phyloP scores from a whole-genome alignment of 2,329 filamentous ascomycete genomes.

The Drechslerella coelobrocha region DNA sequence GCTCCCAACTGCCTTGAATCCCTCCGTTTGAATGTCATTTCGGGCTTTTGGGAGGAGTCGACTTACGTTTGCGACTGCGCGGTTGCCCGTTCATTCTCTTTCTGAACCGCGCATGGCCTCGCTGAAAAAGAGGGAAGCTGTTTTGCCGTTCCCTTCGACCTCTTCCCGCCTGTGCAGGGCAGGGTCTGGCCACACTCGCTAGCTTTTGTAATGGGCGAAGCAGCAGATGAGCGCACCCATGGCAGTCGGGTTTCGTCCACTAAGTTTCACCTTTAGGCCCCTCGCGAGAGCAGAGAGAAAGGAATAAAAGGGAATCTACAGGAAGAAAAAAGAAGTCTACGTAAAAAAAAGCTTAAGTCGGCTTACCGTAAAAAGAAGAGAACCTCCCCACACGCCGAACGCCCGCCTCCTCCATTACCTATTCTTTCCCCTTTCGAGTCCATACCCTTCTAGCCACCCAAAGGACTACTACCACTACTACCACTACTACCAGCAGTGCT shows the following conservation, averaged over 20 bases:
- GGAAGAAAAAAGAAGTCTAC: conserved; percentile 46
- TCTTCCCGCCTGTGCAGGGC: conserved; percentile 49
- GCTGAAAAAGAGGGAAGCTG: conserved; percentile 46
- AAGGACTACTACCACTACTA: no score
- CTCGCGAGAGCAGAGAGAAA: conserved; percentile 41
- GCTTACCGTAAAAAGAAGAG: conserved; percentile 34
- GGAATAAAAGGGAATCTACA: conserved; percentile 28
- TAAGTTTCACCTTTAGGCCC: conserved; percentile 49
- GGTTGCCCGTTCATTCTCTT: conserved; percentile 21
- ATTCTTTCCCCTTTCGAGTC: conserved; percentile 24
- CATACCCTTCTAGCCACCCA: conserved; percentile 27
- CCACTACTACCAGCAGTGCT: no score
- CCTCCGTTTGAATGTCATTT: conserved; percentile 39
- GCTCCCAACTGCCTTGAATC: conserved; percentile 35
- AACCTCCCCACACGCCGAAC: conserved; percentile 48
- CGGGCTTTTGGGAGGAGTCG: conserved; percentile 22
- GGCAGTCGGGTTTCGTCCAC: conserved; percentile 49
- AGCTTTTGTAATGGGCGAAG: conserved; percentile 42
- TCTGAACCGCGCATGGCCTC: conserved; percentile 27
- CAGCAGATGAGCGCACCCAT: conserved; percentile 48
- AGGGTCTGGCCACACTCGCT: conserved; percentile 38
- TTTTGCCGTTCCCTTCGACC: conserved; percentile 47
- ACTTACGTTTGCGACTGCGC: conserved; percentile 28
- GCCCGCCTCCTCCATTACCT: conserved; percentile 45
- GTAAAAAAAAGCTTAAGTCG: conserved; percentile 35